Base-by-base conservation (phyloP, 2,329 filamentous ascomycete species). In the Knufia petricola region DNA sequence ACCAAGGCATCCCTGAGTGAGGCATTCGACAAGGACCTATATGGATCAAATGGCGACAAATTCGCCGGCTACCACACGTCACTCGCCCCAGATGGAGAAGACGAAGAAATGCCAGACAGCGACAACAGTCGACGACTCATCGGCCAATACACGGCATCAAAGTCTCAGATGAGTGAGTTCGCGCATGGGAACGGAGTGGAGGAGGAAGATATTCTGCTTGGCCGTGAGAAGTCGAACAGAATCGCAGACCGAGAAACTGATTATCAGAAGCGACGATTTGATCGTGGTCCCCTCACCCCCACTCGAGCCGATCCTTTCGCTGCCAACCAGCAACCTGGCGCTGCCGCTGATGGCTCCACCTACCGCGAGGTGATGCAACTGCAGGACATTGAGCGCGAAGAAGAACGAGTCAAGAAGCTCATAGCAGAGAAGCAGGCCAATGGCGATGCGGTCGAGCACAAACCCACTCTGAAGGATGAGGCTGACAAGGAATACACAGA, bases 231-330 rank as follows among this genome's bases (percentile, higher is more conserved):
- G 69, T 86, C 87, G 65, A 88, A 85, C 50, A 83, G 90, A 60
- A 96, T 98, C 62, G 76, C 83, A 52, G 90, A 94, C 63, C 84
- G 92, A 61, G 90, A 96, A 72, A 94, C 88, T 55, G 90, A 96
- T 63, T 98, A 98, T 65, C 94, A 98, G 69, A 95, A 94, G 70
- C 86, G 89, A 57, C 82, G 89, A 51, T 94, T 94, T 66, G 83
- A 95, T 64, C 87, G 92, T 53, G 82, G 79, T 46, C 61, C 66
- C 39, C 74, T 96, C 54, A 92, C 87, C 19, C 88, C 89, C 3
- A 88, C 86, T 7, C 82, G 87, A 61, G 86, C 82, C 53, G 88
- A 95, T 63, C 83, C 87, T 24, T 94, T 94, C 62, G 84, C 85
- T 21, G 79, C 82, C 55, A 85, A 89, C 62, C 73, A 79, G 54